Base-by-base conservation (phyloP, 1,139 yeast genomes). In the Scheffersomyces cryptocercus region DNA sequence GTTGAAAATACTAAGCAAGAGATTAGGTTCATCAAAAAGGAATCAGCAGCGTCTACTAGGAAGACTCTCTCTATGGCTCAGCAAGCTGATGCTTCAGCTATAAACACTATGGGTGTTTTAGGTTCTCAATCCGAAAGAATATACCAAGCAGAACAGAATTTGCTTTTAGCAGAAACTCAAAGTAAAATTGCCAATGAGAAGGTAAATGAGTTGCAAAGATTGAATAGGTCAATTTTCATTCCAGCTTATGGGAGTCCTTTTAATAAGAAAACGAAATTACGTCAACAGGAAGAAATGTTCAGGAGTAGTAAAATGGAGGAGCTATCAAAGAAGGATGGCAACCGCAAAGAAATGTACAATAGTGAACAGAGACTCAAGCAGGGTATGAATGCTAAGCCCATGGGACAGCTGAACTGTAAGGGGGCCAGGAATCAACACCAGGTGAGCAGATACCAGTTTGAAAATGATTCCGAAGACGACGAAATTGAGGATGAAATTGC, bases 61-160 rank as follows among this genome's bases (percentile, higher is more conserved):
- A 90, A 90, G 55, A 90, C 97, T 0, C 69, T 93, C 47, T 79
- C 86, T 53, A 82, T 88, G 82, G 96, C 97, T 1, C 86, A 86
- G 51, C 95, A 89, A 55, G 97, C 98, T 0, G 97, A 91, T 62
- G 87, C 86, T 43, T 81, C 91, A 7, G 99, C 96, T 20, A 79
- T 89, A 42, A 89, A 91, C 61, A 86, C 98, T 0, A 69, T 91
- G 53, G 97, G 97, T 26, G 83, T 89, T 82, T 76, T 95, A 43
- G 98, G 98, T 26, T 81, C 93, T 15, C 99, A 95, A 65, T 84
- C 95, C 44, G 97, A 90, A 61, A 74, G 89, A 41, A 71, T 93
- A 50, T 87, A 85, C 61, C 82, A 80, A 58, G 84, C 93, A 14
- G 97, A 91, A 61, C 83, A 82, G 54, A 85, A 84, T 54, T 68